Evolutionary conservation across 495 filamentous ascomycete species (phyloP), one percentile per base, ranked within the genome.

Genomic region (Lasiosphaeria miniovina): DNA sequence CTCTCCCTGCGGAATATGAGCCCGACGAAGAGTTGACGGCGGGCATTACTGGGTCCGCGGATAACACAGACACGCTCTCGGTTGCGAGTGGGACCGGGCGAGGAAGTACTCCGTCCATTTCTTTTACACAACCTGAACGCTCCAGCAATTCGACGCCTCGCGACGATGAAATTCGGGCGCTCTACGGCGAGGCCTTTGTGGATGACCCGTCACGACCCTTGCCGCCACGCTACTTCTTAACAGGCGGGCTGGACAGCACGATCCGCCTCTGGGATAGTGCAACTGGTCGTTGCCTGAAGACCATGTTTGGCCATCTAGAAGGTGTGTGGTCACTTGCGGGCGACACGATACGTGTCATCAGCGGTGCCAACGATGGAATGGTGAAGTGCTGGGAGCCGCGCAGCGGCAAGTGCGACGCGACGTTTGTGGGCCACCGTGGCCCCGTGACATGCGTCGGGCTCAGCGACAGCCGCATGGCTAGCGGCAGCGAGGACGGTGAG

Each of bases 331-430:
- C 90, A 9, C 81, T 99, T 5, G 93, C 90, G 2, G 95, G 90
- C 2, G 95, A 99, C 70, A 91, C 89, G 0, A 78, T 99, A 38
- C 85, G 94, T 14, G 84, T 96, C 35, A 90, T 97, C 38, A 89
- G 87, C 55, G 94, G 93, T 10, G 88, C 90, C 38, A 88, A 97
- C 72, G 94, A 99, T 74, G 85, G 89, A 41, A 97, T 93, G 86
- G 89, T 96, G 53, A 97, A 97, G 71, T 88, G 95, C 41, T 98
- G 95, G 95, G 93, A 98, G 75, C 86, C 93, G 34, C 78, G 91
- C 65, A 90, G 89, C 11, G 93, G 95, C 4, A 90, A 87, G 61
- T 96, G 92, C 70, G 90, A 96, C 71, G 79, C 91, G 43, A 98
- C 93, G 2, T 93, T 94, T 65, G 88, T 89, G 15, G 93, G 92